Evolutionary conservation across 2,329 filamentous ascomycete genomes (phyloP).

Genomic region (Aspergillus sp.): DNA sequence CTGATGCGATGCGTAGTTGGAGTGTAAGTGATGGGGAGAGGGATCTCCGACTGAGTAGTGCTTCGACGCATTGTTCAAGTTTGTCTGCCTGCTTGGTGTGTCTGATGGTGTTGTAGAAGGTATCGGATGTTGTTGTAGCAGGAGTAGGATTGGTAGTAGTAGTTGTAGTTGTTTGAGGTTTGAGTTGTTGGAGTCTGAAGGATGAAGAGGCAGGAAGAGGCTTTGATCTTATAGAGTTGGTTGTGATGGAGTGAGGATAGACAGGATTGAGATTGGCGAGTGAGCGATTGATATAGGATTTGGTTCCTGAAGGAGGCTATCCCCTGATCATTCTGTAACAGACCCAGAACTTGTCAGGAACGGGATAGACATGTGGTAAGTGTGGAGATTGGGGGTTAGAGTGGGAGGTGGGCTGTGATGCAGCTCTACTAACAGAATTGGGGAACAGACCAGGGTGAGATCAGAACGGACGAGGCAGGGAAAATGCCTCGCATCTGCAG

Average conservation of each 20-base stretch:
- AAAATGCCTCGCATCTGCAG: slow-evolving; percentile 20
- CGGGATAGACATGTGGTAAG: slow-evolving; percentile 14
- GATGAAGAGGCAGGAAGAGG: slow-evolving; percentile 8
- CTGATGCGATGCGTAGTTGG: slow-evolving; percentile 54
- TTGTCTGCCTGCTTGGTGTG: slow-evolving; percentile 25
- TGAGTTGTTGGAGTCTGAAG: neutral
- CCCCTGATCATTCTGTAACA: slow-evolving; percentile 25
- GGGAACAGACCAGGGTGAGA: slow-evolving; percentile 19
- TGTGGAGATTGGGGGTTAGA: slow-evolving; percentile 20
- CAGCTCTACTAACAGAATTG: slow-evolving; percentile 15
- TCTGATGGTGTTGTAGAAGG: slow-evolving; percentile 14
- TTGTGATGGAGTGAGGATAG: slow-evolving; percentile 25
- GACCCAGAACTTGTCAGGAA: slow-evolving; percentile 22
- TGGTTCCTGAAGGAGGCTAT: slow-evolving; percentile 24
- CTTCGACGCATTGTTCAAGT: slow-evolving; percentile 29
- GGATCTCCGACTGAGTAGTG: slow-evolving; percentile 32
- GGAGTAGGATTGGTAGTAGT: neutral
- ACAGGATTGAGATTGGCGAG: slow-evolving; percentile 24
- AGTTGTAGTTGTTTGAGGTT: slow-evolving; percentile 6
- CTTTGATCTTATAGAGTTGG: slow-evolving; percentile 17
- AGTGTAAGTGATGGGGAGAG: slow-evolving; percentile 47
- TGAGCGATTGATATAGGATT: slow-evolving; percentile 25
- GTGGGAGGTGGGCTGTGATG: slow-evolving; percentile 25
- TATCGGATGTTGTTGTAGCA: slow-evolving; percentile 16
- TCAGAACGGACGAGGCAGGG: slow-evolving; percentile 13